Evolutionary conservation across 305 asterid species (phyloP).

Genomic region (Solanum hybrid): DNA sequence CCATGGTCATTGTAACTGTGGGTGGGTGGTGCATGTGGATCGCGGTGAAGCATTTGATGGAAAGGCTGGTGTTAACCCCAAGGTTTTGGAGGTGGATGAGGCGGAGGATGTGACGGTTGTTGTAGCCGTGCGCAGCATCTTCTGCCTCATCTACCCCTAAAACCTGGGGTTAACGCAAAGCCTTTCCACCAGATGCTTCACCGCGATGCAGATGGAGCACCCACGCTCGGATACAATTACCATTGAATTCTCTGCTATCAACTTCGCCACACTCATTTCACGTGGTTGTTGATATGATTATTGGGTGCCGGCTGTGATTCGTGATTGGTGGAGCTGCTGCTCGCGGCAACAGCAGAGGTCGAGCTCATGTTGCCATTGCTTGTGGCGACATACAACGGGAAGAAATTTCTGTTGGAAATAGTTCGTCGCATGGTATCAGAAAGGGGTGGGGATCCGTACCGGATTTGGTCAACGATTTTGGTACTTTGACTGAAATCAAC

Average conservation of each 20-base stretch:
- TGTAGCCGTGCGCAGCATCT: neutral
- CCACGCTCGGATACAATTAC: constrained; percentile 14
- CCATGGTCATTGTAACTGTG: constrained; percentile 14
- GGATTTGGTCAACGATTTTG: neutral
- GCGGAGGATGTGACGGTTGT: neutral
- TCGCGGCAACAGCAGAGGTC: neutral
- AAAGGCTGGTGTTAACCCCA: constrained; percentile 21
- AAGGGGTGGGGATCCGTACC: neutral
- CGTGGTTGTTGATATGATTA: neutral
- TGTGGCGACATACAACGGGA: neutral
- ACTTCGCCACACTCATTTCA: constrained; percentile 1
- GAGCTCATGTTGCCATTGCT: neutral
- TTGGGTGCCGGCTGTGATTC: neutral
- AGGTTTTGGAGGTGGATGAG: constrained; percentile 21
- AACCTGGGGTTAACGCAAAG: constrained; percentile 26
- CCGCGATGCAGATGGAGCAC: constrained; percentile 26
- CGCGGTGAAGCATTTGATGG: constrained; percentile 19
- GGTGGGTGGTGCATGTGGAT: constrained; percentile 25
- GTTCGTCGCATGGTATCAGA: neutral
- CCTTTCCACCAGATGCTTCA: constrained; percentile 15
- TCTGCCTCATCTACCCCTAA: constrained; percentile 13
- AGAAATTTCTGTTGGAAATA: neutral
- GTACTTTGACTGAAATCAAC: neutral
- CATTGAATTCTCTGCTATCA: constrained; percentile 24
- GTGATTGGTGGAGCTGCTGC: neutral